Evolutionary conservation across 352 stramenopile genomes (phyloP), one percentile per base, ranked within the genome.

Genomic region (Pythium insidiosum): DNA sequence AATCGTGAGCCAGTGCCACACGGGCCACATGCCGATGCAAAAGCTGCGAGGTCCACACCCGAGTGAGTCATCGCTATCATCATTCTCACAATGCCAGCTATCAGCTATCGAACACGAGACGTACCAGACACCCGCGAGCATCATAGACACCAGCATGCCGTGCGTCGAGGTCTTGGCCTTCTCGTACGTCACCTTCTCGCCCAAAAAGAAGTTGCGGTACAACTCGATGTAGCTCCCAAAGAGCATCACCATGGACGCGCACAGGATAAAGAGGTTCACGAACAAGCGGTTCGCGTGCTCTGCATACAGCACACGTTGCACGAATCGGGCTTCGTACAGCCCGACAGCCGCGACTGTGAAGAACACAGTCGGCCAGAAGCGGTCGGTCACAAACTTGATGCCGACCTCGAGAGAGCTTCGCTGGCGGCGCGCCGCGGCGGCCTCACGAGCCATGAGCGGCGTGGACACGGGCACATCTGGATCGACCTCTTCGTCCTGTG

Each of bases 171-270:
- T 78, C 51, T 72, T 74, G 37, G 73, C 67, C 3, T 31, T 80
- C 29, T 71, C 63, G 57, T 88, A 88, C 34, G 55, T 56, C 12
- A 88, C 68, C 12, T 65, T 73, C 34, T 88, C 76, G 38, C 72
- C 65, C 31, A 63, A 41, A 18, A 79, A 47, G 47, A 84, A 50
- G 25, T 63, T 64, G 16, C 76, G 70, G 44, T 88, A 88, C 18
- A 85, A 45, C 53, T 88, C 76, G 35, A 88, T 82, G 61, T 88
- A 88, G 44, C 52, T 53, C 1, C 64, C 72, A 37, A 89, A 74
- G 30, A 76, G 50, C 33, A 77, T 61, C 26, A 86, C 47, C 4
- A 84, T 40, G 30, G 73, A 72, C 31, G 54, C 66, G 45, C 62
- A 73, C 16, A 66, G 53, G 36, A 88, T 66, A 38, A 68, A 67